Evolutionary conservation across 176 grass and related monocot genomes (phyloP), one percentile per base, ranked within the genome.

Genomic region (Microstegium vimineum): DNA sequence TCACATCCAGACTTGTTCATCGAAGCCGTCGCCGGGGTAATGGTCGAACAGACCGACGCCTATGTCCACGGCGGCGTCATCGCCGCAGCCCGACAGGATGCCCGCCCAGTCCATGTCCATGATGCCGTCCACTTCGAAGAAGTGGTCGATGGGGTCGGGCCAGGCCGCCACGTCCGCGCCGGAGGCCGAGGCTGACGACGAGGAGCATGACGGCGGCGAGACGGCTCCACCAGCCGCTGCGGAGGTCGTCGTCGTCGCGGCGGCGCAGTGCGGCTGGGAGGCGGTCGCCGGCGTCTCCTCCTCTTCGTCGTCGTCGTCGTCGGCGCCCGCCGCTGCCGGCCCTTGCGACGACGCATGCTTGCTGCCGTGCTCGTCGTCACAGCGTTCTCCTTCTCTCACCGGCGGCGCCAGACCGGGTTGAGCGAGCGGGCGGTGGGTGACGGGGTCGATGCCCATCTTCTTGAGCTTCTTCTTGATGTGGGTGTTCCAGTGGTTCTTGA

Each of bases 401-500:
- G 5, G 25, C n/a, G n/a, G n/a, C n/a, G 68, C 34, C 13, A n/a
- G n/a, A n/a, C n/a, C n/a, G 8, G 75, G 6, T n/a, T 52, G n/a
- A n/a, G n/a, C n/a, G n/a, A n/a, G n/a, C n/a, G n/a, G n/a, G 65
- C 66, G 73, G 85, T 99, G 96, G 9, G 93, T 95, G 71, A 89
- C 61, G 47, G 93, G 93, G 60, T 99, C 83, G 69, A 95, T 71
- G 74, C 96, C 96, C 96, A 91, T 90, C 88, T 90, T 99, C 69
- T 57, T 84, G 61, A 99, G 90, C 89, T 98, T 95, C 85, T 95
- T 99, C 93, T 95, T 99, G 85, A 99, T 95, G 82, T 99, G 96
- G 5, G 96, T 99, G 87, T 99, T 93, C 96, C 96, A 95, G 73
- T 90, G 91, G 81, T 99, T 99, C 90, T 99, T 99, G 69, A 99